These are phyloP conservation scores for Talaromyces stipitatus DNA, from an alignment of 495 filamentous ascomycete species.

Conservation along the genomic window DNA sequence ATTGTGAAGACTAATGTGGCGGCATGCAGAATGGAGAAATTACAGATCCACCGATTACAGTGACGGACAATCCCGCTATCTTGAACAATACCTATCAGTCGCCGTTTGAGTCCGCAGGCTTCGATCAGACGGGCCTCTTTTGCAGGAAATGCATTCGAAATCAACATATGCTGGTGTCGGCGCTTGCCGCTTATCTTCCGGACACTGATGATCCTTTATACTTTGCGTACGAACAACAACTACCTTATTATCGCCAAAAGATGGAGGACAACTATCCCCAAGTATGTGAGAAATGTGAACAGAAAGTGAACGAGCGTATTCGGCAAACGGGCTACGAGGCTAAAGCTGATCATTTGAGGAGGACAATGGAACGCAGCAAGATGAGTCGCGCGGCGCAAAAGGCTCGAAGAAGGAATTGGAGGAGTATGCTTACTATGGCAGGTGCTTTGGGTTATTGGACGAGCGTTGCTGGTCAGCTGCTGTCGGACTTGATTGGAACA, in stretches of 20 bases:
- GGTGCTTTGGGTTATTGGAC: slow-evolving; percentile 46
- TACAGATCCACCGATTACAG: slow-evolving; percentile 69
- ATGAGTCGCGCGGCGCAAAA: slow-evolving; percentile 30
- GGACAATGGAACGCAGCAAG: slow-evolving; percentile 61
- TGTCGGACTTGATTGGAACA: slow-evolving; percentile 31
- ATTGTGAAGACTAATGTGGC: slow-evolving; percentile 9
- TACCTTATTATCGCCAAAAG: slow-evolving; percentile 51
- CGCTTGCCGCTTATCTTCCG: slow-evolving; percentile 64
- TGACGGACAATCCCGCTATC: slow-evolving; percentile 23
- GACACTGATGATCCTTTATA: slow-evolving; percentile 58
- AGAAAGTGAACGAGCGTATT: slow-evolving; percentile 55
- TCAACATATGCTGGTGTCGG: slow-evolving; percentile 63
- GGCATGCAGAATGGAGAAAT: slow-evolving; percentile 65
- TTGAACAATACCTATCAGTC: slow-evolving; percentile 20
- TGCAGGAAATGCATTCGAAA: slow-evolving; percentile 75
- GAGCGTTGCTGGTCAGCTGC: slow-evolving; percentile 38
- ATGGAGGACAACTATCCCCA: slow-evolving; percentile 77
- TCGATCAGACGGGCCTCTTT: slow-evolving; percentile 51
- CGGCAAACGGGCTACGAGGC: slow-evolving; percentile 65
- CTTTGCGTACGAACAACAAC: slow-evolving; percentile 46
- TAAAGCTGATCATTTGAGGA: slow-evolving; percentile 66
- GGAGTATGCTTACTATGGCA: slow-evolving; percentile 34
- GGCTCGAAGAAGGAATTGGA: slow-evolving; percentile 42
- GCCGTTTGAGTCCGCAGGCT: slow-evolving; percentile 24
- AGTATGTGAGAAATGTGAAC: slow-evolving; percentile 70